Conservation (phyloP, 768 basidiomycete species). For the Coprinopsis strossmayeri region DNA sequence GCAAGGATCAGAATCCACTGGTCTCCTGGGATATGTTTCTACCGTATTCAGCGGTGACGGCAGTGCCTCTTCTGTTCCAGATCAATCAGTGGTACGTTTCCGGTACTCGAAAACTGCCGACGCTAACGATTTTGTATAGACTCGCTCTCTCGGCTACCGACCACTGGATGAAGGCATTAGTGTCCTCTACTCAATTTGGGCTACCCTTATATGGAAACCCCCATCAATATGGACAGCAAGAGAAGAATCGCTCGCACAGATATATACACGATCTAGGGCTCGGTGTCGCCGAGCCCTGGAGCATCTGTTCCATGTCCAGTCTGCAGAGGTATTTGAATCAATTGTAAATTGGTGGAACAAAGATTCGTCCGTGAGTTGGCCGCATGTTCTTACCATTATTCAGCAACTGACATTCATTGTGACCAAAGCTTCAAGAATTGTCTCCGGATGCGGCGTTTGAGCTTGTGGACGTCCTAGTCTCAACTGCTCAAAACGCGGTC, state of each 20-base stretch:
- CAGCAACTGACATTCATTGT: no score
- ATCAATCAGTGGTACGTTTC: constrained; percentile 49
- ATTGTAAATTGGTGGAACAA: constrained; percentile 79
- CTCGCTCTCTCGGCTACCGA: constrained; percentile 67
- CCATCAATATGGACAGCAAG: constrained; percentile 42
- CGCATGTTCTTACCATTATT: no score
- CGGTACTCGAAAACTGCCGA: not conserved
- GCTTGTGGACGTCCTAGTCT: constrained; percentile 73
- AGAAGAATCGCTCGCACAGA: constrained; percentile 62
- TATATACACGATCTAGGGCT: constrained; percentile 57
- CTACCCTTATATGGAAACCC: constrained; percentile 44
- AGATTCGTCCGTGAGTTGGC: constrained; percentile 42
- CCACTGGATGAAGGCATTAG: constrained; percentile 77
- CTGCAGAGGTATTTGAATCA: constrained; percentile 78
- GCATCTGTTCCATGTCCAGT: constrained; percentile 75
- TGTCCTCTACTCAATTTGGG: constrained; percentile 75
- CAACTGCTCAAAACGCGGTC: constrained; percentile 82
- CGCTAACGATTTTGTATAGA: not conserved
- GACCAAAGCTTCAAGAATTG: constrained; percentile 28
- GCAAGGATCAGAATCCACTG: constrained; percentile 43
- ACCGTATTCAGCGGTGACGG: constrained; percentile 84
- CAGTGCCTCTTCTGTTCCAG: constrained; percentile 36
- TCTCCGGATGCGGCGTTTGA: constrained; percentile 62
- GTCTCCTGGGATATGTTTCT: constrained; percentile 85
- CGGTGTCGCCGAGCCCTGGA: constrained; percentile 80